Evolutionary conservation across 345 rosid species (phyloP), one percentile per base, ranked within the genome.

Genomic region (Salix exigua): DNA sequence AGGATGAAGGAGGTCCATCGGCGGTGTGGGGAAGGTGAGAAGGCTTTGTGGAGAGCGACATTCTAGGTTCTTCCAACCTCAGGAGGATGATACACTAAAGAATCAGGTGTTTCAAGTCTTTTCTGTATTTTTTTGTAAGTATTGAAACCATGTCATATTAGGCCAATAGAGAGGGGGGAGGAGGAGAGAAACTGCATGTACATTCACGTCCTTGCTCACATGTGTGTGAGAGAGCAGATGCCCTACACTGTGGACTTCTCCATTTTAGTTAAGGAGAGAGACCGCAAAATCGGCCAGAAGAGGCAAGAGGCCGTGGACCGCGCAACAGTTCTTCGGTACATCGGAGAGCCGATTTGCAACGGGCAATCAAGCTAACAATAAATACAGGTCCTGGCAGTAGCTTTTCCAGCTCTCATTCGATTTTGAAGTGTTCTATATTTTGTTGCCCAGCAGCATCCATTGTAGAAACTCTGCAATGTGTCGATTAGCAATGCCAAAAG

Each of bases 11-110:
- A 95, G 84, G 97, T 95, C 80, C 99, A 93, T 79, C 78, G 89
- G 70, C 91, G 96, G 13, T 95, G 99, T 1, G 94, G 99, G 61
- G 99, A 95, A 85, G 94, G 99, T 31, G 96, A 90, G 79, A 95
- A 88, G 33, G 94, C 89, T 65, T 82, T 95, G 72, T 95, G 97
- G 97, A 87, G 89, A 78, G 94, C 97, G 70, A 83, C 87, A 4
- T 90, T 95, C 83, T 88, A 79, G 85, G 44, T 58, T 79, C 83
- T 84, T 87, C 87, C 86, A 18, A 69, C 60, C 87, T 83, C 84
- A 7, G 87, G 87, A 86, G n/a, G 84, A 81, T n/a, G 21, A 4
- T 10, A 55, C 51, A 71, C 69, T 16, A 25, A 58, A 73, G 37
- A 48, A 75, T 63, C 75, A 46, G 76, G 58, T 72, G 51, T 46